These are phyloP conservation scores for Fusarium burgessii DNA, from an alignment of 2,329 filamentous ascomycete genomes.

Conservation along the genomic window DNA sequence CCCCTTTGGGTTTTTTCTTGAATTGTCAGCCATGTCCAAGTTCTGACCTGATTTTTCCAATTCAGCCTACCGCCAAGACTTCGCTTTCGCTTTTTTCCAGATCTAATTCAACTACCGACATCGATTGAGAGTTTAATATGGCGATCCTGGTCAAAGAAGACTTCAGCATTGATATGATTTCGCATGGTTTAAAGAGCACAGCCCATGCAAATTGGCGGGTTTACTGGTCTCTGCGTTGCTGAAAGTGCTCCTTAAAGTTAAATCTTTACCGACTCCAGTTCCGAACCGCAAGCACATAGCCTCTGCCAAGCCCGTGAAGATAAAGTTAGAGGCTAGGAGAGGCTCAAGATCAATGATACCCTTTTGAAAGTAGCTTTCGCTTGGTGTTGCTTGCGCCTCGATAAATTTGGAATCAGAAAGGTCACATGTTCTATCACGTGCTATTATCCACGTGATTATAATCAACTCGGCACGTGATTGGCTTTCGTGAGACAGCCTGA, in stretches of 20 bases:
- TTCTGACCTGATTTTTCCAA: neutral
- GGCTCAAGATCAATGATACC: neutral
- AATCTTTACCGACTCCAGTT: slow-evolving; percentile 16
- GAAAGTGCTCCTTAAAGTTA: slow-evolving; percentile 11
- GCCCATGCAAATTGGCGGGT: slow-evolving; percentile 6
- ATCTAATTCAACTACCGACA: slow-evolving; percentile 5
- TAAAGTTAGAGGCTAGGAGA: neutral
- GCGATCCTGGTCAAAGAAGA: neutral
- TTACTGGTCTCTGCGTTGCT: slow-evolving; percentile 2
- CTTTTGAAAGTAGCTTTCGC: slow-evolving; percentile 18
- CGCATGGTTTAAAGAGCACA: slow-evolving; percentile 9
- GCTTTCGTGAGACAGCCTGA: slow-evolving; percentile 28
- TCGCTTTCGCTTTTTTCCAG: neutral
- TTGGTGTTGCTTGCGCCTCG: slow-evolving; percentile 1
- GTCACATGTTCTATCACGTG: neutral
- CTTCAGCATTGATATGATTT: neutral
- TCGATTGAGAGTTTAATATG: neutral
- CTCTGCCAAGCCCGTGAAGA: slow-evolving; percentile 4
- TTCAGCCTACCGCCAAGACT: slow-evolving; percentile 7
- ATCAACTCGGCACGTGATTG: slow-evolving; percentile 14
- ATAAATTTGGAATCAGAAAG: neutral
- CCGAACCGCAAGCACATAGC: slow-evolving; percentile 8
- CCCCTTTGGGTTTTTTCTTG: neutral
- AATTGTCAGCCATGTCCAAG: neutral
- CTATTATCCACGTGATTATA: fast-evolving